Evolutionary conservation across 2,329 filamentous ascomycete species (phyloP).

Genomic region (Microsporum canis): DNA sequence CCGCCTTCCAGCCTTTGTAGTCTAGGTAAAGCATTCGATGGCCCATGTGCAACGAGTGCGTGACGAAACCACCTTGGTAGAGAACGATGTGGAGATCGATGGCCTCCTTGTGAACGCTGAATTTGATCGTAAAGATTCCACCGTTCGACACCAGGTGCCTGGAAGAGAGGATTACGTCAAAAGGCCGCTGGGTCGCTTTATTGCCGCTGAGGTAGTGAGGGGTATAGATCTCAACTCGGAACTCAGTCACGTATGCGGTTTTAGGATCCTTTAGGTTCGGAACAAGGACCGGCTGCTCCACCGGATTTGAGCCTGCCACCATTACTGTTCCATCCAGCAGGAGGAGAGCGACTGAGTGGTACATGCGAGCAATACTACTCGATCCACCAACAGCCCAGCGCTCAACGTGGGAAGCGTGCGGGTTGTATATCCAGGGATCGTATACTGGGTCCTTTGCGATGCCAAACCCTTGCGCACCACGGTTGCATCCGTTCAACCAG

Average conservation of each 20-base stretch:
- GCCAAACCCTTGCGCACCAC: slow-evolving; percentile 50
- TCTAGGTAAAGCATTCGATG: slow-evolving; percentile 48
- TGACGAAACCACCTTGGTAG: slow-evolving; percentile 51
- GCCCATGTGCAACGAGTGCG: slow-evolving; percentile 51
- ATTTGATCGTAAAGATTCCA: slow-evolving; percentile 38
- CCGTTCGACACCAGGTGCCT: slow-evolving; percentile 36
- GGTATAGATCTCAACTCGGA: slow-evolving; percentile 51
- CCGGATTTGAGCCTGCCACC: slow-evolving; percentile 50
- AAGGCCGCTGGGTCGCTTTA: slow-evolving; percentile 40
- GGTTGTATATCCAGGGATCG: slow-evolving; percentile 49
- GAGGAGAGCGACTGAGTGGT: slow-evolving; percentile 50
- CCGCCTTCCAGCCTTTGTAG: slow-evolving; percentile 36
- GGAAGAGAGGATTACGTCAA: slow-evolving; percentile 36
- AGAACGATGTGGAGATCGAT: slow-evolving; percentile 40
- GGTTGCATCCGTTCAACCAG: slow-evolving; percentile 49
- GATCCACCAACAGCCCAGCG: slow-evolving; percentile 38
- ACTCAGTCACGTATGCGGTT: slow-evolving; percentile 44
- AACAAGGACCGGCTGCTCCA: slow-evolving; percentile 44
- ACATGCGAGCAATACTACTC: slow-evolving; percentile 41
- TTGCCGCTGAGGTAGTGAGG: slow-evolving; percentile 48
- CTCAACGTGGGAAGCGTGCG: slow-evolving; percentile 39
- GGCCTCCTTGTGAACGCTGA: slow-evolving; percentile 35
- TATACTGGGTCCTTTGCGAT: slow-evolving; percentile 44
- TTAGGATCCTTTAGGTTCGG: slow-evolving; percentile 34
- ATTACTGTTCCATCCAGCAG: slow-evolving; percentile 50